Base-by-base conservation (phyloP, 164 flowering plant species). In the Annona cherimola region DNA sequence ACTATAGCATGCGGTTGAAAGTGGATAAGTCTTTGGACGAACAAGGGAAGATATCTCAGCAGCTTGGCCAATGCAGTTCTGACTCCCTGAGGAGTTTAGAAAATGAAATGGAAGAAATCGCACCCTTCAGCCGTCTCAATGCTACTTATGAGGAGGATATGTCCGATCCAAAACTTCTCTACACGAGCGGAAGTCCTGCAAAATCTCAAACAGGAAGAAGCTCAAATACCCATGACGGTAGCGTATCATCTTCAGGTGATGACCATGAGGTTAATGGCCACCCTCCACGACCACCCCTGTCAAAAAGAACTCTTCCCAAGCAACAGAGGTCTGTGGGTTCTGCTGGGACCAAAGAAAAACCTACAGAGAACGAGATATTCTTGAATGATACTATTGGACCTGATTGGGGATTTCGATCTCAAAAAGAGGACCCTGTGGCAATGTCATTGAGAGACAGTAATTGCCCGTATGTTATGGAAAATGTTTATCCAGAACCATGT, bases 211-310 rank as follows among this genome's bases (percentile, higher is more conserved):
- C 84, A 41, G 42, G 66, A 20, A 82, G 71, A 77, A 84, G 76
- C 73, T 76, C 73, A 71, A 69, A 76, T 77, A 86, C 79, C 64
- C 81, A 89, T 76, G 90, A 86, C 71, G 88, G 86, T 18, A 88
- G 91, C 74, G 80, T 79, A 55, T 91, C 91, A 69, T 89, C 95
- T 62, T 78, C 19, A 68, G 73, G 63, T 12, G 90, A 88, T 74
- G 88, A 79, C 68, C 75, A 57, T 71, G 87, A 85, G 41, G 87
- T 84, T 71, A 82, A 77, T 74, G 64, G 80, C 61, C 78, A 73
- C 60, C 74, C 78, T 54, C 80, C 39, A 19, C 61, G 69, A 8
- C 7, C 19, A 0, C 75, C 63, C 66, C 71, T 63, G n/a, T 73
- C 76, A 45, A 68, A 60, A 71, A 74, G 75, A 70, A 35, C 72